Evolutionary conservation across 2,329 filamentous ascomycete genomes (phyloP), one percentile per base, ranked within the genome.

Genomic region (Seiridium cupressi): DNA sequence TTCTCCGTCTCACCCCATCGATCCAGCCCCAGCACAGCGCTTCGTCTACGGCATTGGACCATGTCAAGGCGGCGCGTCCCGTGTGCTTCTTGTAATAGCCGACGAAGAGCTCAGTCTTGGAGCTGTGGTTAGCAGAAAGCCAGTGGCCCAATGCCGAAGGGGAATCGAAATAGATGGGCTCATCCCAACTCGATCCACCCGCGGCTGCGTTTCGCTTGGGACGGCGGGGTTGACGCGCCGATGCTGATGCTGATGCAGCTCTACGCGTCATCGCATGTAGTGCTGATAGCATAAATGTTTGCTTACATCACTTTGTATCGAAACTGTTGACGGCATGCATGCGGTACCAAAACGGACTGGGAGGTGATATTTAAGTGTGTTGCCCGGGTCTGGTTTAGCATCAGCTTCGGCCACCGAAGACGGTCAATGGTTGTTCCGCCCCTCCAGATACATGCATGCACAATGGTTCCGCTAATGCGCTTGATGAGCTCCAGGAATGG

Each of bases 11-110:
- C 63, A 83, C 82, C 1, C 84, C 83, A 67, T 87, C 84, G 60
- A 87, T 87, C 84, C 84, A 87, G 57, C 85, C 84, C 68, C 80
- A 83, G 69, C 84, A 86, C 5, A 87, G 75, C 0, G 84, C 83
- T 32, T 74, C 69, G 65, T 86, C 79, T 11, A 87, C 75, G 1
- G 84, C 84, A 66, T 85, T 70, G 5, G 60, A 62, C 60, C 60
- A 62, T 5, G 60, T 59, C 60, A 62, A 26, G 35, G 36, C 42
- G n/a, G 38, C n/a, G 10, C 49, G 47, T 10, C 60, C 60, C 10
- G 60, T 49, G 13, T 60, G 53, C 36, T 62, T 62, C 36, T 60
- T 62, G 31, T 54, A 62, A 34, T 57, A 60, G 32, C 60, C 60
- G 3, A 62, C 44, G 36, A 62, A 62, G 5, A 62, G 51, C 36